A percentile compares a stretch with the other conserved stretches of the same genome.
These are phyloP conservation scores for Aspergillus ruber DNA, from an alignment of 2,329 filamentous ascomycete species.

Conservation along the genomic window DNA sequence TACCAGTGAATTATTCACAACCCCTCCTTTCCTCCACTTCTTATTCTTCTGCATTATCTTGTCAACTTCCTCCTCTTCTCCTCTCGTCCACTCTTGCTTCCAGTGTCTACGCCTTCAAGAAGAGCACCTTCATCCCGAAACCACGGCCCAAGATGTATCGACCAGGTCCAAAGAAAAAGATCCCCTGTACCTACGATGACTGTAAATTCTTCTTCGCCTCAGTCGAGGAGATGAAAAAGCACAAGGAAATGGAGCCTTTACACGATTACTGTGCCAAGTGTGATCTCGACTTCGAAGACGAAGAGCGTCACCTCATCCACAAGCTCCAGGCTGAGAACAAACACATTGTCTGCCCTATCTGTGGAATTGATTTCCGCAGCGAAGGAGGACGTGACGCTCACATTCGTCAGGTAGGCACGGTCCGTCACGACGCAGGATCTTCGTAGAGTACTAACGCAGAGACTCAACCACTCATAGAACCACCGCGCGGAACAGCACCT, in stretches of 20 bases:
- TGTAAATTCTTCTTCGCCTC: conserved; percentile 44
- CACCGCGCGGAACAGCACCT: conserved; percentile 48
- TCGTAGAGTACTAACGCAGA: not conserved
- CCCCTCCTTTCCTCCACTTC: not conserved
- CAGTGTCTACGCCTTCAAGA: not conserved
- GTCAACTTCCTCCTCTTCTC: no score
- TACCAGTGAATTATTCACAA: not conserved
- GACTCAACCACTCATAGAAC: conserved; percentile 25
- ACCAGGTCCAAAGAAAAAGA: conserved; percentile 12
- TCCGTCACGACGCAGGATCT: not conserved
- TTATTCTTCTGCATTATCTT: not conserved
- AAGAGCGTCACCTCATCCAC: conserved; percentile 43
- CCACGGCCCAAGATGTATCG: conserved; percentile 5
- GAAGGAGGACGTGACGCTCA: conserved; percentile 47
- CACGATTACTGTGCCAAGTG: conserved; percentile 39
- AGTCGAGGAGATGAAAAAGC: conserved; percentile 41
- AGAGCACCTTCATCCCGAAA: not conserved
- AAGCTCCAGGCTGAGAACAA: conserved; percentile 39
- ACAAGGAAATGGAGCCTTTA: conserved; percentile 41
- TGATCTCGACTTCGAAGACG: conserved; percentile 41
- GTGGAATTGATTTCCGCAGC: conserved; percentile 51
- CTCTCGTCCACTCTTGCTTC: not conserved
- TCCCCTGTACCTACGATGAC: conserved; percentile 41
- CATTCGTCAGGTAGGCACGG: conserved; percentile 41
- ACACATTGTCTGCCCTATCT: conserved; percentile 52